Evolutionary conservation across 768 basidiomycete species (phyloP).

Genomic region (Tylopilus balloui): DNA sequence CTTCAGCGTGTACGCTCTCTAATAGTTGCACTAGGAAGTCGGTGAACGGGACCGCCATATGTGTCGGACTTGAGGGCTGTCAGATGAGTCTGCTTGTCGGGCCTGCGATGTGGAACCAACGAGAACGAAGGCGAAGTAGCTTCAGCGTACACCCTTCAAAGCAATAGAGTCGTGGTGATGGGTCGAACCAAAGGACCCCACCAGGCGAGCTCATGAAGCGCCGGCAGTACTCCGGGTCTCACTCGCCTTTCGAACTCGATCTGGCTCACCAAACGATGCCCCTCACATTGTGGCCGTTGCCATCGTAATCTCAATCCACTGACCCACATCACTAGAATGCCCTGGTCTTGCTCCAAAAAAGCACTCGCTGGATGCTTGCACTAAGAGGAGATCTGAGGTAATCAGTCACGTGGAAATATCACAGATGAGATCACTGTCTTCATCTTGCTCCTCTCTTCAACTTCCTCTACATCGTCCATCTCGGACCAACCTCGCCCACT

Average conservation of each 20-base stretch:
- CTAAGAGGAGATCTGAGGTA: no score
- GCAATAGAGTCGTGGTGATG: background rate
- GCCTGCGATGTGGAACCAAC: background rate
- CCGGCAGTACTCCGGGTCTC: background rate
- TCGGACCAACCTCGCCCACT: background rate
- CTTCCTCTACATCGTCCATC: background rate
- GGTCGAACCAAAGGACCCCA: background rate
- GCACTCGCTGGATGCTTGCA: no score
- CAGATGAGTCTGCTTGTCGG: background rate
- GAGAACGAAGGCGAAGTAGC: background rate
- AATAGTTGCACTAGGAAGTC: conserved; percentile 57
- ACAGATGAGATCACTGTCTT: background rate
- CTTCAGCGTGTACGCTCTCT: conserved; percentile 55
- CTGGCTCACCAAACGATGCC: no score
- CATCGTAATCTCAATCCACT: no score
- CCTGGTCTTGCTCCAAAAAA: no score
- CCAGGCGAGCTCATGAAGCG: background rate
- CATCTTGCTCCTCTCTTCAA: background rate
- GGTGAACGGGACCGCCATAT: conserved; percentile 47
- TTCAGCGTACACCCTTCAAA: background rate
- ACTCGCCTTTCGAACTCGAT: no score
- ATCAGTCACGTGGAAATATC: background rate
- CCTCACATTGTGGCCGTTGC: no score
- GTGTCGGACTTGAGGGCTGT: background rate
- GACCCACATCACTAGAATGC: no score